These are phyloP conservation scores for Vicia sativa DNA, from an alignment of 306 rosid species.

Conservation along the genomic window DNA sequence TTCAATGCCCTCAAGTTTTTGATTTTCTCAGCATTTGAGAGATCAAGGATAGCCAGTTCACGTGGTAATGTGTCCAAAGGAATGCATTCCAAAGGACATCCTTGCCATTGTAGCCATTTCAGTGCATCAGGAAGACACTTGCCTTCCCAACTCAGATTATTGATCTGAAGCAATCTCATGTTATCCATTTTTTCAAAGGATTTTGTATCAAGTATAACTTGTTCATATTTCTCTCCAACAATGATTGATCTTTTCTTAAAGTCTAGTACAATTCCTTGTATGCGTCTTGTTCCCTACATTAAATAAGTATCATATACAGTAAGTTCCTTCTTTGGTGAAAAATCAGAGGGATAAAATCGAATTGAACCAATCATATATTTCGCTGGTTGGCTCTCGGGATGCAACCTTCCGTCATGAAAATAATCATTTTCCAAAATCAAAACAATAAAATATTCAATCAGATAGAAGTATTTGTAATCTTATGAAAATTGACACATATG, in stretches of 20 bases:
- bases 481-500: conserved; percentile 1
- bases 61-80: conserved; percentile 53
- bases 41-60: conserved; percentile 62
- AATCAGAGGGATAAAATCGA: background rate
- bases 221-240: conserved; percentile 34
- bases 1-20: conserved; percentile 40
- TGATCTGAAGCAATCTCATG: conserved; percentile 61
- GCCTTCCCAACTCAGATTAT: conserved; percentile 56
- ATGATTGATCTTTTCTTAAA: conserved; percentile 20
- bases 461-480: conserved; percentile 1
- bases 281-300: conserved; percentile 44
- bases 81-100: conserved; percentile 50
- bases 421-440: background rate
- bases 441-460: background rate
- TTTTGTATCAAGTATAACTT: conserved; percentile 41
- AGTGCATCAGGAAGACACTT: conserved; percentile 51
- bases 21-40: conserved; percentile 51
- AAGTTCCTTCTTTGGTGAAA: background rate
- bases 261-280: conserved; percentile 62
- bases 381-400: background rate
- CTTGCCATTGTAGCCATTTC: conserved; percentile 77
- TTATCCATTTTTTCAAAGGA: conserved; percentile 50
- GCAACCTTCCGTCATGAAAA: background rate
- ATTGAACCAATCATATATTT: background rate
- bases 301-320: background rate